phyloP scores from a whole-genome alignment of 2,329 filamentous ascomycete species.

The Fusarium pseudocircinatum region DNA sequence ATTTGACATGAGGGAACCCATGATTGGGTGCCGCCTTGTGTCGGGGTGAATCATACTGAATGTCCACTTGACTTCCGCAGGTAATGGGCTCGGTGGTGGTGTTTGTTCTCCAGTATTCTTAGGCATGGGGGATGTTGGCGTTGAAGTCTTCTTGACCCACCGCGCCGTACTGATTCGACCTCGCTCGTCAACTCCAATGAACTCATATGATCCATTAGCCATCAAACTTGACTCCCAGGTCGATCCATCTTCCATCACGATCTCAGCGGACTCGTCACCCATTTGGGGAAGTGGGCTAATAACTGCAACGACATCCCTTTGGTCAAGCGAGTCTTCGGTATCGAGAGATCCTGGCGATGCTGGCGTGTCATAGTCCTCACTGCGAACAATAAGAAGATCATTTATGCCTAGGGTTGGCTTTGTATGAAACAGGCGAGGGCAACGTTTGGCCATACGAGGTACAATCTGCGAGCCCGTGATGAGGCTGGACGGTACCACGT shows the following conservation, averaged over 20 bases:
- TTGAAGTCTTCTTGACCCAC: conserved; percentile 68
- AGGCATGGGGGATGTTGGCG: conserved; percentile 29
- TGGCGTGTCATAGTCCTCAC: conserved; percentile 68
- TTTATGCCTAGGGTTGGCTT: conserved; percentile 72
- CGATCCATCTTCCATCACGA: conserved; percentile 71
- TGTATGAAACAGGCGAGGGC: conserved; percentile 70
- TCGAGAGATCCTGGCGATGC: conserved; percentile 47
- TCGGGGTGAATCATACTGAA: conserved; percentile 80
- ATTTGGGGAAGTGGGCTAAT: conserved; percentile 67
- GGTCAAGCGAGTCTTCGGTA: conserved; percentile 57
- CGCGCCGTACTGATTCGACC: conserved; percentile 70
- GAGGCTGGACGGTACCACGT: conserved; percentile 76
- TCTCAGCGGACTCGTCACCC: conserved; percentile 66
- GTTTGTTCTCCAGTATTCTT: conserved; percentile 32
- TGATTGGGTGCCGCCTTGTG: conserved; percentile 76
- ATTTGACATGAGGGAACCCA: conserved; percentile 72
- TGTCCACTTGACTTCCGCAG: conserved; percentile 68
- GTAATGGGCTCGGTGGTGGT: conserved; percentile 38
- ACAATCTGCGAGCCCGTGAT: conserved; percentile 65
- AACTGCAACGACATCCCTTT: conserved; percentile 70
- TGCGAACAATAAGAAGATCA: conserved; percentile 76
- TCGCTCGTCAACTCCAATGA: conserved; percentile 66
- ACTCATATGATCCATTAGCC: conserved; percentile 71
- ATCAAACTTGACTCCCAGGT: conserved; percentile 66
- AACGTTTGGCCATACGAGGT: conserved; percentile 67